A percentile compares a stretch with the other conserved stretches of the same genome.
Conservation (phyloP, 768 basidiomycete species). For the Lentinus brumalis region DNA sequence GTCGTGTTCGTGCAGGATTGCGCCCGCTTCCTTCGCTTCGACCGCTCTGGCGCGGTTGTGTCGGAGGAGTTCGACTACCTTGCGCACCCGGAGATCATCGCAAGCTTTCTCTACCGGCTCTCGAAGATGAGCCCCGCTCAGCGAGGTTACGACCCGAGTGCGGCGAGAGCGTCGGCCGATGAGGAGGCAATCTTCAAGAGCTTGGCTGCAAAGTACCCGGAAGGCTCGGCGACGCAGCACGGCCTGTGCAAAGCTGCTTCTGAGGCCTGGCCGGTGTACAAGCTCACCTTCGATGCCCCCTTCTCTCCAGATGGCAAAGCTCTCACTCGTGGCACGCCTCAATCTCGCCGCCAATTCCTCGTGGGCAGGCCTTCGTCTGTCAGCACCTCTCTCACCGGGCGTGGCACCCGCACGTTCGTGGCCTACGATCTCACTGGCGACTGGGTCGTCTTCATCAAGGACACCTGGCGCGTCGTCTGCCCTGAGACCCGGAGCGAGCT, state of each 20-base stretch:
- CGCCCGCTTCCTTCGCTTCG: slow-evolving; percentile 34
- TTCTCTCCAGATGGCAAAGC: neutral
- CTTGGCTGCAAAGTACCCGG: neutral
- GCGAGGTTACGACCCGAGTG: slow-evolving; percentile 4
- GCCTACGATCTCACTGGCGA: slow-evolving; percentile 2
- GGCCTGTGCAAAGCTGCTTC: neutral
- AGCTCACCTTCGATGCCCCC: neutral
- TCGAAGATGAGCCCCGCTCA: neutral
- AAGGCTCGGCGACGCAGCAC: neutral
- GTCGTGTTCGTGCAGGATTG: slow-evolving; percentile 26
- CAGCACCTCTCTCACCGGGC: neutral
- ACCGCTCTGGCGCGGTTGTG: slow-evolving; percentile 35
- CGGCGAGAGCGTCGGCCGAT: neutral
- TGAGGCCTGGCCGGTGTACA: neutral
- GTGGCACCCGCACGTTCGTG: slow-evolving; percentile 1
- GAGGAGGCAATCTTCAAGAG: too few species aligned
- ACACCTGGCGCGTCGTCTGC: slow-evolving; percentile 1
- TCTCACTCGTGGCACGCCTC: neutral
- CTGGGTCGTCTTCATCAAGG: slow-evolving; percentile 9
- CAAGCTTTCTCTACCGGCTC: neutral
- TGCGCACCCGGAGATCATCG: slow-evolving; percentile 3
- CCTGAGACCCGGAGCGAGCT: neutral
- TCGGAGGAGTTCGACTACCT: slow-evolving; percentile 29
- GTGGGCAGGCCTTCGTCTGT: neutral
- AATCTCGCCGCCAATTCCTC: neutral